A percentile compares a stretch with the other conserved stretches of the same genome.
These are phyloP conservation scores for Mercurialis annua DNA, from an alignment of 345 rosid genomes.

Conservation along the genomic window DNA sequence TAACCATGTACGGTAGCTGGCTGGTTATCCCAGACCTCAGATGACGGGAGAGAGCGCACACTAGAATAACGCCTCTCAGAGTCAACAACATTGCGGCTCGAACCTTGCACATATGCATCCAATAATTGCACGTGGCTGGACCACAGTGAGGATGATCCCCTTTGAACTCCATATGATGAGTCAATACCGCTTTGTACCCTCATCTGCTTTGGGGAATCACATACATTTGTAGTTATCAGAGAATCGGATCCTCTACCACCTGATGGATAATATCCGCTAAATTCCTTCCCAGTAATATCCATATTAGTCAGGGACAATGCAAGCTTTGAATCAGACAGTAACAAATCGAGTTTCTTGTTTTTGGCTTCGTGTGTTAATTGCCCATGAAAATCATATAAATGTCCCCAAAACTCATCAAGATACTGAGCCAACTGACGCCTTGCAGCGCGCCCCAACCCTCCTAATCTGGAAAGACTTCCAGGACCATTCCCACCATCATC, in stretches of 20 bases:
- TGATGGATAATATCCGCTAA: conserved; percentile 43
- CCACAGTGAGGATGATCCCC: conserved; percentile 54
- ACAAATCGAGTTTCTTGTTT: conserved; percentile 52
- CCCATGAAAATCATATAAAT: conserved; percentile 78
- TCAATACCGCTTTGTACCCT: conserved; percentile 50
- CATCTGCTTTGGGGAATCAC: conserved; percentile 58
- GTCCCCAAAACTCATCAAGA: conserved; percentile 97
- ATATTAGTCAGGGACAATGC: conserved; percentile 37
- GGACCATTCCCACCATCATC: conserved; percentile 82
- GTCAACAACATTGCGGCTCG: conserved; percentile 44
- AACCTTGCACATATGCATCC: conserved; percentile 51
- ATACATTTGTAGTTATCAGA: conserved; percentile 39
- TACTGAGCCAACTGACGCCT: conserved; percentile 68
- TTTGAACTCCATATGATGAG: conserved; percentile 53
- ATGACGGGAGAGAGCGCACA: conserved; percentile 57
- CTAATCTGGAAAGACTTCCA: conserved; percentile 92
- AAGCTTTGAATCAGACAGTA: conserved; percentile 49
- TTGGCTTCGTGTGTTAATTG: conserved; percentile 63
- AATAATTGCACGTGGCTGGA: conserved; percentile 51
- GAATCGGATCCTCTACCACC: conserved; percentile 60
- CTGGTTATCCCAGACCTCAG: conserved; percentile 60
- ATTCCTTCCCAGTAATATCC: conserved; percentile 50
- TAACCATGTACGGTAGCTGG: conserved; percentile 79
- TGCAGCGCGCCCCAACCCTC: conserved; percentile 95
- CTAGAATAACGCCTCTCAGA: conserved; percentile 72